Evolutionary conservation across 1,284 basidiomycete species (phyloP), one percentile per base, ranked within the genome.

Genomic region (Sanguinoderma infundibulare): DNA sequence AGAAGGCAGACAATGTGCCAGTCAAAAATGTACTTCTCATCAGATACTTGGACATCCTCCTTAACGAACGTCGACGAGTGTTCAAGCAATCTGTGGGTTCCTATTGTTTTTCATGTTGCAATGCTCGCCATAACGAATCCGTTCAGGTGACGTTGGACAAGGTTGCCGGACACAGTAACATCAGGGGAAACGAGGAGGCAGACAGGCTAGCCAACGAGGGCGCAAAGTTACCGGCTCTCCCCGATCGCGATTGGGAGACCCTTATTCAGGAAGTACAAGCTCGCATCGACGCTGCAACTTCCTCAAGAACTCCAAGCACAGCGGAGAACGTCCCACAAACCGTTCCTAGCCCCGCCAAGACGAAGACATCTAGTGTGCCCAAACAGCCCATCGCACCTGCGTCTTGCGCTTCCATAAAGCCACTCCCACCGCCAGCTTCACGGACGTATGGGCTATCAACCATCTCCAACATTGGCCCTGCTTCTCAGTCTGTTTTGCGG

Each of bases 161-260:
- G 63, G 90, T 95, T 53, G 80, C 83, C 53, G 94, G 87, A 0
- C 94, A 95, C 67, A 78, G 76, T 9, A 91, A 91, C 0, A 78
- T 86, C 46, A 74, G 74, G 56, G 94, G 94, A 1, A 95, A 95
- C 70, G 92, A 94, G 58, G 86, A 83, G 51, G 93, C 92, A 1
- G 94, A 95, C 72, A 67, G 62, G 28, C 79, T 89, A 59, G 92
- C 91, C 2, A 87, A 86, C 60, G 40, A 74, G 6, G 91, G 92
- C 2, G 73, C 81, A 7, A 54, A 68, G 4, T 60, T 79, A 49
- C 78, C 81, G 1, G 63, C 55, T 12, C 57, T 75, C 1, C 68
- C 70, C 7, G 89, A 91, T 40, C 77, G 78, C 35, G 81, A 91
- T 63, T 93, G 90, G 90, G 75, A 71, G 1, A 61, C 61, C 36